Percentiles rank a stretch among this genome's conserved stretches.
These are phyloP conservation scores for Fusarium mangiferae DNA, from an alignment of 2,329 filamentous ascomycete species.

Conservation along the genomic window DNA sequence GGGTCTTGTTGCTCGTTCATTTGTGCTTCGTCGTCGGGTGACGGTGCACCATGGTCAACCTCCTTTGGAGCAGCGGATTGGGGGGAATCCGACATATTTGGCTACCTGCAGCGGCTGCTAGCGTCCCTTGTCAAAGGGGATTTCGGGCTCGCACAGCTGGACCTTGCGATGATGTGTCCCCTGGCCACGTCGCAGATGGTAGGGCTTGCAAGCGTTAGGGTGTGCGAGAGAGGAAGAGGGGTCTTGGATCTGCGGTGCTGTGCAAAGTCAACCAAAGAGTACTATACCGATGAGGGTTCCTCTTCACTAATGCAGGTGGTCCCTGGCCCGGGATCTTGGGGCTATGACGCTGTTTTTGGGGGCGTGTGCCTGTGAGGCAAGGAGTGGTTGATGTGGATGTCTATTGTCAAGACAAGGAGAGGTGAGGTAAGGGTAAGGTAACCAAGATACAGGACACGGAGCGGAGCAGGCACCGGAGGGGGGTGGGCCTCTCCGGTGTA, in stretches of 20 bases:
- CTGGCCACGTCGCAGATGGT: slow-evolving; percentile 69
- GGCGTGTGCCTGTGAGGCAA: slow-evolving; percentile 39
- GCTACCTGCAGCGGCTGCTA: slow-evolving; percentile 74
- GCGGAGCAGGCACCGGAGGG: slow-evolving; percentile 38
- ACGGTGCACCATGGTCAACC: slow-evolving; percentile 92
- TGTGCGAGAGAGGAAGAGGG: slow-evolving; percentile 40
- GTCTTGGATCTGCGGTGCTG: slow-evolving; percentile 63
- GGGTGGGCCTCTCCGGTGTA: slow-evolving; percentile 36
- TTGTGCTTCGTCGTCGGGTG: slow-evolving; percentile 91
- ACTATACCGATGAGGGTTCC: slow-evolving; percentile 44
- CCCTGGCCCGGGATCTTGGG: slow-evolving; percentile 54
- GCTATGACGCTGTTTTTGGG: slow-evolving; percentile 55
- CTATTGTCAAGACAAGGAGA: slow-evolving; percentile 26
- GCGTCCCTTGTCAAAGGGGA: slow-evolving; percentile 66
- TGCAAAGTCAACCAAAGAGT: slow-evolving; percentile 65
- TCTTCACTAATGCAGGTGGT: slow-evolving; percentile 47
- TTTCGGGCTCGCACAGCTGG: slow-evolving; percentile 67
- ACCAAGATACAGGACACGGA: slow-evolving; percentile 20
- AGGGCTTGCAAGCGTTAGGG: slow-evolving; percentile 63
- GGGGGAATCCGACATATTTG: slow-evolving; percentile 90
- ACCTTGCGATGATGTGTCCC: slow-evolving; percentile 67
- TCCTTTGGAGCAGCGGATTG: slow-evolving; percentile 94
- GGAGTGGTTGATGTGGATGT: slow-evolving; percentile 38
- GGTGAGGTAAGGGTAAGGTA: slow-evolving; percentile 18
- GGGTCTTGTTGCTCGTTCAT: slow-evolving; percentile 88